These are phyloP conservation scores for Pistacia vera DNA, from an alignment of 345 rosid species.

Conservation along the genomic window DNA sequence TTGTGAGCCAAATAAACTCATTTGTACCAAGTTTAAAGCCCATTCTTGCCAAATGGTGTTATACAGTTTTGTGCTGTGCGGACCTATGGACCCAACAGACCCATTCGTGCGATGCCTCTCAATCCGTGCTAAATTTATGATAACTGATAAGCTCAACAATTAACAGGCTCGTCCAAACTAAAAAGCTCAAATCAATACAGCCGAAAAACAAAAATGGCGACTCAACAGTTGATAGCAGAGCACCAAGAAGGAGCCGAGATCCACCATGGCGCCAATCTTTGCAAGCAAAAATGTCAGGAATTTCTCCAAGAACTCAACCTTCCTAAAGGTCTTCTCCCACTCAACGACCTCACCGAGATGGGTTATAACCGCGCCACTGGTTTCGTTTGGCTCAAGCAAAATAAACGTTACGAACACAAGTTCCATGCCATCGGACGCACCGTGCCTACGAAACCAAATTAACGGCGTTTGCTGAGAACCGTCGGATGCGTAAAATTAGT, in stretches of 20 bases:
- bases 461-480: constrained; percentile 52
- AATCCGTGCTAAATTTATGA: no score
- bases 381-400: constrained; percentile 66
- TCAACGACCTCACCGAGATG: constrained; percentile 52
- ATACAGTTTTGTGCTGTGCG: no score
- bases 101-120: no score
- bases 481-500: constrained; percentile 41
- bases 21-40: no score
- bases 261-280: constrained; percentile 39
- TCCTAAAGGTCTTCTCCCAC: constrained; percentile 58
- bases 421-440: constrained; percentile 39
- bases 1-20: no score
- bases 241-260: constrained; percentile 55
- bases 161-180: no score
- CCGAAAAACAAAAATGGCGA: constrained; percentile 25
- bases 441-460: constrained; percentile 52
- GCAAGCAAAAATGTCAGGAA: constrained; percentile 51
- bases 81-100: no score
- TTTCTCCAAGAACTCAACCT: constrained; percentile 44
- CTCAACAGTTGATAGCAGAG: constrained; percentile 21
- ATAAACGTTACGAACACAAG: constrained; percentile 40
- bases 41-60: no score
- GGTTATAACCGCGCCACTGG: constrained; percentile 56
- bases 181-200: no score
- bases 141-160: no score